Percentiles rank a stretch among this genome's conserved stretches.
Conservation (phyloP, 2,329 filamentous ascomycete species). For the Fusarium sp. region DNA sequence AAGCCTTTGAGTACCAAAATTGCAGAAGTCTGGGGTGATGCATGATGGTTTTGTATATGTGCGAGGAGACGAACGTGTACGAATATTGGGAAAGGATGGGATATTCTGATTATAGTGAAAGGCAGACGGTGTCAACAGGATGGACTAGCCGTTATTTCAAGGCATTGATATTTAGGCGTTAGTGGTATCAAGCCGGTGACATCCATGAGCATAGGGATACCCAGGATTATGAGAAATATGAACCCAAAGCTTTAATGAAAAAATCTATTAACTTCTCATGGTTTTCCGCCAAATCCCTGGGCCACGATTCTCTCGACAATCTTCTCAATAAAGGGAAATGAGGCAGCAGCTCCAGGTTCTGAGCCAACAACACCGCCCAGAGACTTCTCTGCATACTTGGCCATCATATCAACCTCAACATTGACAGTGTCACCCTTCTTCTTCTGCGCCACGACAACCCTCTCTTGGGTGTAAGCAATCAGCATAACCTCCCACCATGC, state of each 20-base stretch:
- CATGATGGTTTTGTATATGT: constrained; percentile 43
- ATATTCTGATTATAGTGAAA: neutral
- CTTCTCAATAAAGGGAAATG: constrained; percentile 73
- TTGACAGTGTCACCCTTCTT: constrained; percentile 84
- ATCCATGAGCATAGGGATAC: neutral
- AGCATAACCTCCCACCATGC: constrained; percentile 98
- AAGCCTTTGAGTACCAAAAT: constrained; percentile 75
- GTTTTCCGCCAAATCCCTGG: constrained; percentile 59
- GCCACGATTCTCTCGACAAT: constrained; percentile 81
- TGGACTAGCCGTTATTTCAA: neutral
- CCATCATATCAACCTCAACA: constrained; percentile 90
- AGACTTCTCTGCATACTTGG: constrained; percentile 91
- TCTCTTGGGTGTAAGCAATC: constrained; percentile 95
- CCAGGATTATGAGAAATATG: constrained; percentile 27
- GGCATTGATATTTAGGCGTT: neutral
- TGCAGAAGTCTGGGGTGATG: constrained; percentile 77
- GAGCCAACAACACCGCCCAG: constrained; percentile 76
- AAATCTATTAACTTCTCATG: constrained; percentile 24
- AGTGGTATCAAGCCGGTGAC: neutral
- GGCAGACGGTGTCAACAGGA: neutral
- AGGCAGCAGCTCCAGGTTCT: constrained; percentile 59
- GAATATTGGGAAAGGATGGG: neutral
- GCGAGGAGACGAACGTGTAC: neutral
- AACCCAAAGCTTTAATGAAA: constrained; percentile 35
- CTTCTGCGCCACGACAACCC: constrained; percentile 85